Percentiles rank a stretch among this genome's conserved stretches.
Evolutionary conservation across 1,139 yeast genomes (phyloP).

Genomic region (Lizanozyma gosingica): DNA sequence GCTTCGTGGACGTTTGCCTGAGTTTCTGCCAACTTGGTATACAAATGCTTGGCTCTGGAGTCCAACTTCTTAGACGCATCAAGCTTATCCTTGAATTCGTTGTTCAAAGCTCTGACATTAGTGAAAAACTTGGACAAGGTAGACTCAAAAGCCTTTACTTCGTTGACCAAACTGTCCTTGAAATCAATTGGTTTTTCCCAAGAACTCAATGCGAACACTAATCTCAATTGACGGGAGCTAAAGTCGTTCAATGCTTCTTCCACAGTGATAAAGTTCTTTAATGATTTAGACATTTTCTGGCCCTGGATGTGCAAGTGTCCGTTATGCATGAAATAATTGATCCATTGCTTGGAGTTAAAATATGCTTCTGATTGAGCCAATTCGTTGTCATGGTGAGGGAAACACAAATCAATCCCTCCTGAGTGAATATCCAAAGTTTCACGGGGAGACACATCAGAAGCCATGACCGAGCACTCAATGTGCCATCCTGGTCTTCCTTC

Average conservation of each 20-base stretch:
- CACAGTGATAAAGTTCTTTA: conserved; percentile 91
- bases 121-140: conserved; percentile 75
- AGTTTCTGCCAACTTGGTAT: conserved; percentile 40
- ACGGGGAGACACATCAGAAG: conserved; percentile 72
- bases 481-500: conserved; percentile 99
- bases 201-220: conserved; percentile 81
- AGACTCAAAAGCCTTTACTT: conserved; percentile 69
- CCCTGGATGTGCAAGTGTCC: conserved; percentile 98
- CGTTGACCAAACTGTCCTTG: conserved; percentile 68
- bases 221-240: conserved; percentile 73
- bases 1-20: conserved; percentile 65
- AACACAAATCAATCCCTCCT: conserved; percentile 95
- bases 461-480: conserved; percentile 99
- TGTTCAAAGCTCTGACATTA: conserved; percentile 67
- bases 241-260: conserved; percentile 74
- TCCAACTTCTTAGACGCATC: conserved; percentile 47
- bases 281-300: conserved; percentile 92
- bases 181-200: conserved; percentile 94
- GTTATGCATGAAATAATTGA: conserved; percentile 89
- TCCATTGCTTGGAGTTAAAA: conserved; percentile 88
- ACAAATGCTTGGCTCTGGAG: conserved; percentile 44
- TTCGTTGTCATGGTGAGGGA: conserved; percentile 99
- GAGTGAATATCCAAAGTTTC: conserved; percentile 85
- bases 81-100: conserved; percentile 48
- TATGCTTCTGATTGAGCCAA: conserved; percentile 95